A percentile compares a stretch with the other conserved stretches of the same genome.
These are phyloP conservation scores for Penicillium sclerotigenum DNA, from an alignment of 2,329 filamentous ascomycete genomes.

Conservation along the genomic window DNA sequence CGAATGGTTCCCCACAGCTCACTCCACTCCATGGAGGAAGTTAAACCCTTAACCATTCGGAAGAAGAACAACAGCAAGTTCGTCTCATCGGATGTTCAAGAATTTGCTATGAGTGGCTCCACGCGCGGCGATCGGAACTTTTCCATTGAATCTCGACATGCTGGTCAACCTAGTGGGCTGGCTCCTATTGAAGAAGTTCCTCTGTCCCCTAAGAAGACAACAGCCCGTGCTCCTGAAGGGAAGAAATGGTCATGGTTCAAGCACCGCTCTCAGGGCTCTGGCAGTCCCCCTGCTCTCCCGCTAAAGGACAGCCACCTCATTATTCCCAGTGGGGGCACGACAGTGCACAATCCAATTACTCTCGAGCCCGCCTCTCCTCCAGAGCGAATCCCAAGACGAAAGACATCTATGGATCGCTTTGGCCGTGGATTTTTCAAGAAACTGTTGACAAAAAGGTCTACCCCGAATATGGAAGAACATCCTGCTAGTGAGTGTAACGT, in stretches of 20 bases:
- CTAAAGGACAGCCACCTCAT: constrained; percentile 25
- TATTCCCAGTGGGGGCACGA: constrained; percentile 26
- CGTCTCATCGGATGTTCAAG: neutral
- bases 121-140: constrained; percentile 4
- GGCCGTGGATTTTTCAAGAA: constrained; percentile 50
- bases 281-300: constrained; percentile 18
- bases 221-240: constrained; percentile 22
- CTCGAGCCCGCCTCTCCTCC: constrained; percentile 4
- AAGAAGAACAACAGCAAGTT: constrained; percentile 38
- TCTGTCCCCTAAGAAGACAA: constrained; percentile 30
- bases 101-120: neutral
- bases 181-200: constrained; percentile 46
- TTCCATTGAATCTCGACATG: constrained; percentile 26
- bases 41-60: constrained; percentile 56
- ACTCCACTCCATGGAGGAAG: constrained; percentile 40
- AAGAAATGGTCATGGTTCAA: constrained; percentile 51
- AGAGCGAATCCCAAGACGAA: constrained; percentile 14
- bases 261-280: constrained; percentile 29
- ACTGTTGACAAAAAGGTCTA: constrained; percentile 50
- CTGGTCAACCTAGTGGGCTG: constrained; percentile 29
- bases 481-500: constrained; percentile 38
- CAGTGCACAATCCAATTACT: constrained; percentile 26
- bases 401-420: constrained; percentile 33
- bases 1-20: constrained; percentile 56
- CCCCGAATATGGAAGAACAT: constrained; percentile 31